phyloP scores from a whole-genome alignment of 2,329 filamentous ascomycete species.

The Fusarium musae region DNA sequence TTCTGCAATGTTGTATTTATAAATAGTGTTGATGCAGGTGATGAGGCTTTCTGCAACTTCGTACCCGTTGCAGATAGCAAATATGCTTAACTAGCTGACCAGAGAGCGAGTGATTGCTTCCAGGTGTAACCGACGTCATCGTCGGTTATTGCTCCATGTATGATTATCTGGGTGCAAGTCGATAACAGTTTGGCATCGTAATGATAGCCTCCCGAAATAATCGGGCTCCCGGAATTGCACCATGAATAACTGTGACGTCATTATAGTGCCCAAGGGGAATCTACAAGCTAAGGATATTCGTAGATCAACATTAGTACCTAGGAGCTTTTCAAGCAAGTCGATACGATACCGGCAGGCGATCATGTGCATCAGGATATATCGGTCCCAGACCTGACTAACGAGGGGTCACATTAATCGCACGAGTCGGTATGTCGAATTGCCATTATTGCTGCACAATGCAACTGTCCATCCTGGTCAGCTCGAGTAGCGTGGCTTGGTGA shows the following conservation, averaged over 20 bases:
- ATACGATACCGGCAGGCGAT: background rate
- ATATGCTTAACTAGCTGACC: background rate
- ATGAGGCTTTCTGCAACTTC: background rate
- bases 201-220: background rate
- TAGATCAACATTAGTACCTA: conserved; percentile 9
- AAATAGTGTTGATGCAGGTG: background rate
- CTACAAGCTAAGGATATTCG: background rate
- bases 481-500: conserved; percentile 7
- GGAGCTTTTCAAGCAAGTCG: conserved; percentile 15
- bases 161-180: background rate
- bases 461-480: background rate
- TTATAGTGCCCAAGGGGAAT: background rate
- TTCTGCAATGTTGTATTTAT: background rate
- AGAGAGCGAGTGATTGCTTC: background rate
- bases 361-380: background rate
- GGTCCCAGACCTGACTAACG: background rate
- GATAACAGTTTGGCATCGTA: background rate
- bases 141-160: background rate
- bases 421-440: conserved; percentile 16
- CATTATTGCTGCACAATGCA: background rate
- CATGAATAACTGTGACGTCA: conserved; percentile 9
- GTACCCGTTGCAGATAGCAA: background rate
- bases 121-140: background rate
- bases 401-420: conserved; percentile 9
- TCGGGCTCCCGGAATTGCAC: conserved; percentile 26